phyloP scores from a whole-genome alignment of 1,284 basidiomycete genomes.

The Garcileccinum viscosum region DNA sequence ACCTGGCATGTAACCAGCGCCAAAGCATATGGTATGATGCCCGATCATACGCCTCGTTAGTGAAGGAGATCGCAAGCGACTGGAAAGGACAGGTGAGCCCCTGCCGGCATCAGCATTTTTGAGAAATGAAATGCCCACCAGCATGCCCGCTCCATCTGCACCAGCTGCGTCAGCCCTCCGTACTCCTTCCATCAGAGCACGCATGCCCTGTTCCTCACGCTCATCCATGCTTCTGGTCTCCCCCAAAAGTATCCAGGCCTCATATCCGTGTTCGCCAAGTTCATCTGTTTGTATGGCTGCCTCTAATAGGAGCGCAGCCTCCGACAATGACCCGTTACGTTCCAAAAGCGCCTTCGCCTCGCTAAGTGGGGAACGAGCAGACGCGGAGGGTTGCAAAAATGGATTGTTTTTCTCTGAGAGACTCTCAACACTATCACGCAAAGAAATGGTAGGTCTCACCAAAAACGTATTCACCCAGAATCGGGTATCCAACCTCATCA shows the following conservation, averaged over 20 bases:
- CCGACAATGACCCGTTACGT: constrained; percentile 83
- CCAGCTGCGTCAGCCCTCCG: constrained; percentile 65
- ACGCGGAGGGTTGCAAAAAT: constrained; percentile 60
- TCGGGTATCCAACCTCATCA: constrained; percentile 76
- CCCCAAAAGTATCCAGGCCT: constrained; percentile 93
- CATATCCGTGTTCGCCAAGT: constrained; percentile 80
- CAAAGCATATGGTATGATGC: constrained; percentile 89
- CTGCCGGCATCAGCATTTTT: background rate
- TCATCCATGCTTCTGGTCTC: constrained; percentile 98
- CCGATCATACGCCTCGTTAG: constrained; percentile 93
- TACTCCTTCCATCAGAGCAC: constrained; percentile 75
- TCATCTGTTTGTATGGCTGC: constrained; percentile 85
- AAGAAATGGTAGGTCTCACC: constrained; percentile 53
- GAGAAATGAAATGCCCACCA: constrained; percentile 56
- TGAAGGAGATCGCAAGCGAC: constrained; percentile 96
- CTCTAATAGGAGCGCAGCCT: constrained; percentile 85
- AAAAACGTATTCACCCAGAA: constrained; percentile 74
- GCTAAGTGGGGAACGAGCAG: constrained; percentile 63
- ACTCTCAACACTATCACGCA: constrained; percentile 13
- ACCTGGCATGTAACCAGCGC: constrained; percentile 83
- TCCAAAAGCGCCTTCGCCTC: constrained; percentile 79
- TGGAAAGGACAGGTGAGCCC: constrained; percentile 39
- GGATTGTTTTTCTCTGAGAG: constrained; percentile 69
- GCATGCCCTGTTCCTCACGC: constrained; percentile 80
- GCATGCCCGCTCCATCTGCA: constrained; percentile 78